Conservation (phyloP, 768 basidiomycete genomes). For the Leccinum rimulosum region DNA sequence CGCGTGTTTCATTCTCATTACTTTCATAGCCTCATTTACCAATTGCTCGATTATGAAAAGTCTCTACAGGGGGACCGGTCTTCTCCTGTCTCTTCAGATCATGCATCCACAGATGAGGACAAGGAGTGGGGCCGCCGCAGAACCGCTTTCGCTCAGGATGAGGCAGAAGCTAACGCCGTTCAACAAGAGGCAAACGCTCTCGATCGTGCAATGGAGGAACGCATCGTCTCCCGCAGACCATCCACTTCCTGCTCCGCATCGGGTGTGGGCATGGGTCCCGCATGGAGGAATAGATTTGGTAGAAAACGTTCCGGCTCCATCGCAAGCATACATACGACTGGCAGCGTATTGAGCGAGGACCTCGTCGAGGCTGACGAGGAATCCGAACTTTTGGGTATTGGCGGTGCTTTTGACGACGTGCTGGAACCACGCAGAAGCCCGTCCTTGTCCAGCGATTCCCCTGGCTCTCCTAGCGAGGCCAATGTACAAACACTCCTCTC, state of each 20-base stretch:
- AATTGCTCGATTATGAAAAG: constrained; percentile 89
- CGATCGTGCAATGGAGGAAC: constrained; percentile 86
- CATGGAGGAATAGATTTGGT: constrained; percentile 64
- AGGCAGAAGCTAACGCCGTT: constrained; percentile 51
- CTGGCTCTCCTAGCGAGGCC: constrained; percentile 34
- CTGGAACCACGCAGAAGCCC: constrained; percentile 36
- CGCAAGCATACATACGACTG: constrained; percentile 64
- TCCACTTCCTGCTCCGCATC: constrained; percentile 65
- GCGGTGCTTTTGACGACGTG: constrained; percentile 55
- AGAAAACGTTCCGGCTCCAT: constrained; percentile 74
- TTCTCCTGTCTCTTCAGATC: constrained; percentile 54
- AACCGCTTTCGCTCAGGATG: constrained; percentile 44
- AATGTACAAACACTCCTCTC: constrained; percentile 20
- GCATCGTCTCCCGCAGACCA: constrained; percentile 69
- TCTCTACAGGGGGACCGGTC: constrained; percentile 50
- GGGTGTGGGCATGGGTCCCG: constrained; percentile 63
- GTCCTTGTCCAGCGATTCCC: constrained; percentile 35
- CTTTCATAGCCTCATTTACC: constrained; percentile 77
- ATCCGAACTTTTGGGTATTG: constrained; percentile 62
- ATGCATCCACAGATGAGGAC: constrained; percentile 60
- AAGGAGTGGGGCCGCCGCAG: constrained; percentile 81
- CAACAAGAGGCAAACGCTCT: constrained; percentile 80
- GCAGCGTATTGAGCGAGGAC: constrained; percentile 75
- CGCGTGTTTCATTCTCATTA: constrained; percentile 23
- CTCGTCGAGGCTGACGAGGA: constrained; percentile 84